Evolutionary conservation across 2,329 filamentous ascomycete species (phyloP).

Genomic region (Pseudodiploospora longispora): DNA sequence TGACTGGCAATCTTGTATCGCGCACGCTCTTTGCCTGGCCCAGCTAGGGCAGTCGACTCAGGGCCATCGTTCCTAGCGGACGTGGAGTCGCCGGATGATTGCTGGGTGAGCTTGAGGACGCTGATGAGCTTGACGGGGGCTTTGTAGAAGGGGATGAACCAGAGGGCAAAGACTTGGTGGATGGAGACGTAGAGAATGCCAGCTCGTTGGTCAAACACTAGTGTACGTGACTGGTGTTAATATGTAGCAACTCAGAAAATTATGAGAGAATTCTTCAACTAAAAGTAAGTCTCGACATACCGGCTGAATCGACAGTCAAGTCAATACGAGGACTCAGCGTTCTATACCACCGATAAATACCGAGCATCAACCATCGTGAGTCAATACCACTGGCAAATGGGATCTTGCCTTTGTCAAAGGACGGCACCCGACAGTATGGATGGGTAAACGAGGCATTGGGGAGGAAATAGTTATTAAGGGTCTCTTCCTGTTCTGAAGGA

Average conservation of each 20-base stretch:
- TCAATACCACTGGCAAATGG: slow-evolving; percentile 38
- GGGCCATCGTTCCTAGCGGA: slow-evolving; percentile 8
- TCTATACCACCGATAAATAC: slow-evolving; percentile 78
- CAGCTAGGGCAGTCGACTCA: slow-evolving; percentile 8
- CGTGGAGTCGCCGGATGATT: slow-evolving; percentile 22
- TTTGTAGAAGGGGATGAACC: slow-evolving; percentile 68
- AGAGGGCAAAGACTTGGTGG: slow-evolving; percentile 68
- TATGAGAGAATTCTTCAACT: not conserved
- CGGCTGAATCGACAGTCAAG: slow-evolving; percentile 52
- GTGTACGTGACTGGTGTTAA: not conserved
- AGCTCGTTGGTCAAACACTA: slow-evolving; percentile 60
- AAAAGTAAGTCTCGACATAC: slow-evolving; percentile 23
- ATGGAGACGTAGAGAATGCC: slow-evolving; percentile 66
- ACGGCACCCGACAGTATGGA: slow-evolving; percentile 65
- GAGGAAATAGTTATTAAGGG: slow-evolving; percentile 67
- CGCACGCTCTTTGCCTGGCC: slow-evolving; percentile 14
- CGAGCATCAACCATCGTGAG: slow-evolving; percentile 58
- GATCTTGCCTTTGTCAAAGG: slow-evolving; percentile 34
- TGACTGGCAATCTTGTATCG: slow-evolving; percentile 66
- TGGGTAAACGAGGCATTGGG: slow-evolving; percentile 66
- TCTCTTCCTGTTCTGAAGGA: slow-evolving; percentile 54
- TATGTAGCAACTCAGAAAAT: not conserved
- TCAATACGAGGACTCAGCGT: slow-evolving; percentile 69
- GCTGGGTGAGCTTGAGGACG: slow-evolving; percentile 53
- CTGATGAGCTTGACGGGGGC: slow-evolving; percentile 60